A percentile compares a stretch with the other conserved stretches of the same genome.
These are phyloP conservation scores for Hemisphaericaspora xylofermentans DNA, from an alignment of 1,139 yeast genomes.

Conservation along the genomic window DNA sequence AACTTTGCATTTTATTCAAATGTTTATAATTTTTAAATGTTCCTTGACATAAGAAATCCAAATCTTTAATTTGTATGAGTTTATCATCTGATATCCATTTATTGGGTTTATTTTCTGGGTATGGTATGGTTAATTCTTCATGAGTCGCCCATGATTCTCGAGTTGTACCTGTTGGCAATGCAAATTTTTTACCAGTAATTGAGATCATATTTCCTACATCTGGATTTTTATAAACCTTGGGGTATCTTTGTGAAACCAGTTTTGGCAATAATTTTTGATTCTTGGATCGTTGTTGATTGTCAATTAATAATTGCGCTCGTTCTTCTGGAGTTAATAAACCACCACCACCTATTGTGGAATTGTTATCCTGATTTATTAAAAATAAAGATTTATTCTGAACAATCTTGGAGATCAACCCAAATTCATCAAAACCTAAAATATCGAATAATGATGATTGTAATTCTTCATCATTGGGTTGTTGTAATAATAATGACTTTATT, in stretches of 20 bases:
- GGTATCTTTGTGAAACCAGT: conserved; percentile 56
- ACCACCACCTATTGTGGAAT: conserved; percentile 15
- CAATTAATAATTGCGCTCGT: conserved; percentile 54
- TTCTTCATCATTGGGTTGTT: conserved; percentile 53
- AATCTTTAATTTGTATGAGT: conserved; percentile 55
- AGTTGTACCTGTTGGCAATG: conserved; percentile 80
- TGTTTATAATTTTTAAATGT: conserved; percentile 79
- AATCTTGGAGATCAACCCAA: conserved; percentile 71
- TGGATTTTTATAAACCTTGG: conserved; percentile 79
- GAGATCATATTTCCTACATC: conserved; percentile 67
- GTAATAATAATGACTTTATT: conserved; percentile 26
- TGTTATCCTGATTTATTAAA: conserved; percentile 8
- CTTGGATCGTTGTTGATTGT: conserved; percentile 52
- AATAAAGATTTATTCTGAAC: conserved; percentile 49
- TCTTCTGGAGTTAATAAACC: conserved; percentile 54
- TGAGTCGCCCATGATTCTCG: conserved; percentile 60
- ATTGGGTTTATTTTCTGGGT: conserved; percentile 52
- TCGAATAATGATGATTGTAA: conserved; percentile 71
- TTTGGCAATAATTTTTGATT: conserved; percentile 51
- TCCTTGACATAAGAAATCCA: conserved; percentile 78
- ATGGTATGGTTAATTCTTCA: conserved; percentile 85
- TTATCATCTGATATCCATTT: conserved; percentile 52
- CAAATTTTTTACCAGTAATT: conserved; percentile 75
- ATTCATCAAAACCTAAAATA: conserved; percentile 79
- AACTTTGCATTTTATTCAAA: conserved; percentile 85